These are phyloP conservation scores for Phytophthora nicotianae DNA, from an alignment of 352 stramenopile species.

Conservation along the genomic window DNA sequence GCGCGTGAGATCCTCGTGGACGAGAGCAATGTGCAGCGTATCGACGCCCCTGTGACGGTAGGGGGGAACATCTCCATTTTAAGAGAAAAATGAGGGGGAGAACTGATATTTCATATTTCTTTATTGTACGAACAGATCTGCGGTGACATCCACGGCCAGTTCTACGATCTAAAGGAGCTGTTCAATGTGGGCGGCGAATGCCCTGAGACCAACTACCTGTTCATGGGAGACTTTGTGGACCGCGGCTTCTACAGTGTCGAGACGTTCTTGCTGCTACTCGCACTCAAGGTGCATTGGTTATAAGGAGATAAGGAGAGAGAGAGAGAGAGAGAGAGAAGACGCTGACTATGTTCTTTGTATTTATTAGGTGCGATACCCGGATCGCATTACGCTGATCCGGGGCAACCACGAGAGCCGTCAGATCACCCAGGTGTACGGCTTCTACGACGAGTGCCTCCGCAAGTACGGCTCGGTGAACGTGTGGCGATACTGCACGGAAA, in stretches of 20 bases:
- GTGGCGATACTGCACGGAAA: constrained; percentile 99
- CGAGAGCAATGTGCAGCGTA: constrained; percentile 99
- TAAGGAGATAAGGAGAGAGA: background rate
- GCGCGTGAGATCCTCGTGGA: constrained; percentile 99
- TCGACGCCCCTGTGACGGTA: constrained; percentile 99
- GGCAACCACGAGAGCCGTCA: constrained; percentile 99
- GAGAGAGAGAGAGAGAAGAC: too few relatives aligned
- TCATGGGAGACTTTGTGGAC: constrained; percentile 99
- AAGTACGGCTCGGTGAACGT: constrained; percentile 99
- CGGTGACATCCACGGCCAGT: constrained; percentile 99
- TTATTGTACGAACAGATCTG: constrained; percentile 90
- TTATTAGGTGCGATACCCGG: constrained; percentile 94
- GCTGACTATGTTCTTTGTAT: constrained; percentile 6
- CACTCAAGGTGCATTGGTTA: constrained; percentile 93
- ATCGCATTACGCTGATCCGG: constrained; percentile 98
- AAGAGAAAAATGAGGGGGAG: constrained; percentile 6
- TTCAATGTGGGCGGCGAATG: constrained; percentile 99
- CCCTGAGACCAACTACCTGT: constrained; percentile 99
- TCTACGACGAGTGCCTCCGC: constrained; percentile 99
- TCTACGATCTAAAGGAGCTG: constrained; percentile 98
- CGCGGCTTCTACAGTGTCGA: constrained; percentile 99
- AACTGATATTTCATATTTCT: constrained; percentile 3
- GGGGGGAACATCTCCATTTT: constrained; percentile 19
- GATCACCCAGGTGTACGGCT: constrained; percentile 99
- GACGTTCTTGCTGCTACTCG: constrained; percentile 98